phyloP scores from a whole-genome alignment of 805 yeast genomes.

The Nakazawaea anatomiae region DNA sequence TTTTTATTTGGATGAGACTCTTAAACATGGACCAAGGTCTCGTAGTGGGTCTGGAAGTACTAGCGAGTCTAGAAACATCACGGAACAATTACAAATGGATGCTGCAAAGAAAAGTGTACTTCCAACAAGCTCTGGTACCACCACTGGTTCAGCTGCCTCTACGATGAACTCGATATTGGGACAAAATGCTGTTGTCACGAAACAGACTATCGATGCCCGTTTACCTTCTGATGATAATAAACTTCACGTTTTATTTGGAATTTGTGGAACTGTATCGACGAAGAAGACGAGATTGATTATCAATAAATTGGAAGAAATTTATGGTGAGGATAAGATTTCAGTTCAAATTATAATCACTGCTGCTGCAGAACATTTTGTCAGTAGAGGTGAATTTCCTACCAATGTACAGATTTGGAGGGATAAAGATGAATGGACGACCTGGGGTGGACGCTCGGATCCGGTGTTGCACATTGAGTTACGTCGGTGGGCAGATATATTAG shows the following conservation, averaged over 20 bases:
- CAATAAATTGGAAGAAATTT: slow-evolving; percentile 38
- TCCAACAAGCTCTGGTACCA: background rate
- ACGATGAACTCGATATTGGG: background rate
- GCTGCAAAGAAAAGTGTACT: background rate
- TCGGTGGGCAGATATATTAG: slow-evolving; percentile 55
- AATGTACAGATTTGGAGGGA: slow-evolving; percentile 52
- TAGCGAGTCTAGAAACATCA: slow-evolving; percentile 17
- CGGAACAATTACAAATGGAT: slow-evolving; percentile 6
- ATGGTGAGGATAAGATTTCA: slow-evolving; percentile 33
- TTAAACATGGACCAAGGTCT: slow-evolving; percentile 42
- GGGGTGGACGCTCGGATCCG: slow-evolving; percentile 52
- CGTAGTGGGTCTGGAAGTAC: slow-evolving; percentile 27
- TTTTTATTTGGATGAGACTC: slow-evolving; percentile 62
- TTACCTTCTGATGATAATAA: slow-evolving; percentile 49
- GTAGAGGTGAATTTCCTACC: slow-evolving; percentile 38
- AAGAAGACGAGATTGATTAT: slow-evolving; percentile 48
- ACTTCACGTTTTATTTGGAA: slow-evolving; percentile 49
- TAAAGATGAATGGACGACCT: slow-evolving; percentile 49
- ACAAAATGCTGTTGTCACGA: slow-evolving; percentile 7
- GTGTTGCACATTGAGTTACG: slow-evolving; percentile 55
- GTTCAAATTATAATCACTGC: slow-evolving; percentile 50
- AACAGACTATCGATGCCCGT: slow-evolving; percentile 25
- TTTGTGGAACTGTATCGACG: slow-evolving; percentile 52
- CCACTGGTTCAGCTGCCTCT: slow-evolving; percentile 1
- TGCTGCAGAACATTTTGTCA: slow-evolving; percentile 46